Percentiles rank a stretch among this genome's conserved stretches.
Evolutionary conservation across 169 alveolate genomes (phyloP).

Genomic region (Plasmodium relictum): DNA sequence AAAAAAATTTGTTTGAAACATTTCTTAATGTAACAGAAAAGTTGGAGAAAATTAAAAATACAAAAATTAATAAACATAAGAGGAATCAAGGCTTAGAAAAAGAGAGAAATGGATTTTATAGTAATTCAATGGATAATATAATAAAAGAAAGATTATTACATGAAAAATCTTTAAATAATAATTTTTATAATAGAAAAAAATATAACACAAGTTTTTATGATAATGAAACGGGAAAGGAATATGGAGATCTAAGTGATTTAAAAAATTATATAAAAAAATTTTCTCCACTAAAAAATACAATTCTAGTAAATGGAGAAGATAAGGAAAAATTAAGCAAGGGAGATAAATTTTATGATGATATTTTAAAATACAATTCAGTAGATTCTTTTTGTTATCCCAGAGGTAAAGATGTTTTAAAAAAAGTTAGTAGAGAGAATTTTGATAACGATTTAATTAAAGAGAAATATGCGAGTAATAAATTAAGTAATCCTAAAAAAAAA

Average conservation of each 20-base stretch:
- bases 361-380: slow-evolving; percentile 28
- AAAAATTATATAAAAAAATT: slow-evolving; percentile 12
- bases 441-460: background rate
- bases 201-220: background rate
- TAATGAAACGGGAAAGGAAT: background rate
- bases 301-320: background rate
- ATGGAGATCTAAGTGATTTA: slow-evolving; percentile 12
- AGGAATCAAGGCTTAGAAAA: background rate
- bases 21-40: slow-evolving; percentile 36
- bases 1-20: slow-evolving; percentile 13
- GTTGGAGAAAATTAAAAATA: slow-evolving; percentile 17
- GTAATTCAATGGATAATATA: background rate
- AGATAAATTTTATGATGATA: slow-evolving; percentile 17
- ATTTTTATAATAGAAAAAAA: slow-evolving; percentile 1
- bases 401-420: background rate
- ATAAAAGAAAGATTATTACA: slow-evolving; percentile 4
- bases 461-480: background rate
- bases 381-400: slow-evolving; percentile 1
- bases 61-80: background rate
- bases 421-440: background rate
- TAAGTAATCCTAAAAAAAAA: background rate
- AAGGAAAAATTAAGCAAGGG: slow-evolving; percentile 5
- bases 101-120: slow-evolving; percentile 8
- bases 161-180: background rate
- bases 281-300: background rate